Evolutionary conservation across 345 rosid genomes (phyloP).

Genomic region (Firmiana major): DNA sequence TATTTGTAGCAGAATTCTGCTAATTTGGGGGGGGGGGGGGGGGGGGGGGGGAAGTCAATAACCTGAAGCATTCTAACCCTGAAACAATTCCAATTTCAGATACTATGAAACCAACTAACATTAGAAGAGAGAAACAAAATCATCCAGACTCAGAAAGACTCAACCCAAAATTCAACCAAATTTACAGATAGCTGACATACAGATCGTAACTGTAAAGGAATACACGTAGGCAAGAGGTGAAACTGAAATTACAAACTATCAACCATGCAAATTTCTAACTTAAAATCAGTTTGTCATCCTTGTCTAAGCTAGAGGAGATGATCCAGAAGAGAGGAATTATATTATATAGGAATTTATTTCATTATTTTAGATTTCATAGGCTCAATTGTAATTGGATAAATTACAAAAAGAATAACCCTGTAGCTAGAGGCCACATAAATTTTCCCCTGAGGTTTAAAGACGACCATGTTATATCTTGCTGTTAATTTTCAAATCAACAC

Average conservation of each 20-base stretch:
- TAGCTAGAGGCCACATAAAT: too few species aligned
- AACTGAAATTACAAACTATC: not conserved
- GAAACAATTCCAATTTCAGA: not conserved
- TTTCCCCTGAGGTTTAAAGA: not conserved
- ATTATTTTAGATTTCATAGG: too few species aligned
- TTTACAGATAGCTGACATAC: too few species aligned
- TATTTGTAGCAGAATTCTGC: too few species aligned
- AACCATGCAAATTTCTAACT: not conserved
- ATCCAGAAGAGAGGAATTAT: not conserved
- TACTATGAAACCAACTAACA: not conserved
- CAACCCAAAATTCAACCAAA: not conserved
- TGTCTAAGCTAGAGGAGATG: not conserved
- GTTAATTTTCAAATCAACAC: not conserved
- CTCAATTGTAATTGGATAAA: too few species aligned
- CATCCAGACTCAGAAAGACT: not conserved
- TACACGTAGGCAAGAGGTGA: not conserved
- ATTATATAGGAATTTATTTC: not conserved
- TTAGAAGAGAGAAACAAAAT: not conserved
- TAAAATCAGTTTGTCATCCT: not conserved
- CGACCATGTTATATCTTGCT: not conserved
- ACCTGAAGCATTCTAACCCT: not conserved
- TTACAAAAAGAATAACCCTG: too few species aligned
- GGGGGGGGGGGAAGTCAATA: too few species aligned
- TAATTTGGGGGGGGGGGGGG: too few species aligned
- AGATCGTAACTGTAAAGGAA: not conserved